Evolutionary conservation across 2,329 filamentous ascomycete species (phyloP).

Genomic region (Dactylellina sp.): DNA sequence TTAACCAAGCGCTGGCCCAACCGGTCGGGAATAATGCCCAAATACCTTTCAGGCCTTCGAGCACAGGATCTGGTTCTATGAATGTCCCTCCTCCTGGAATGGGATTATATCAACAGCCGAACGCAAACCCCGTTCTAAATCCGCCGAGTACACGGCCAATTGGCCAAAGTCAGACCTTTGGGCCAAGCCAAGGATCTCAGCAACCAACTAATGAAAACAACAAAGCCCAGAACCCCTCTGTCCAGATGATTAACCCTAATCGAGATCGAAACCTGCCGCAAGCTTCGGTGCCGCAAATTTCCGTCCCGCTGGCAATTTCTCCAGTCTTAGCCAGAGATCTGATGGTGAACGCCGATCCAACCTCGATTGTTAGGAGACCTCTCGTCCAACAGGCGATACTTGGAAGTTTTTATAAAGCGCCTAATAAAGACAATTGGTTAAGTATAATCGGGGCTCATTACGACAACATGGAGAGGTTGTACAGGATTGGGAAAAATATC

Average conservation of each 20-base stretch:
- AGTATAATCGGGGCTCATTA: background rate
- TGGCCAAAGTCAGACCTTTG: no score
- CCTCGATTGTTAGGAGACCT: background rate
- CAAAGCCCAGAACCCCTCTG: no score
- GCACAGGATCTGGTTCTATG: no score
- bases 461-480: background rate
- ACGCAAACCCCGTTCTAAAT: background rate
- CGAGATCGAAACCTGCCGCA: background rate
- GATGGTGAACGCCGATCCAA: background rate
- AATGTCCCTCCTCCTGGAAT: background rate
- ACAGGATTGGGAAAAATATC: background rate
- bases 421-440: slow-evolving; percentile 3
- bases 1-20: no score
- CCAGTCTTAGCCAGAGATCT: background rate
- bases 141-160: no score
- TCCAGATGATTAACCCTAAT: background rate
- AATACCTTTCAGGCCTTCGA: no score
- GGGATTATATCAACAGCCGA: background rate
- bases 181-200: no score
- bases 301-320: background rate
- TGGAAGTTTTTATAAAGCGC: background rate
- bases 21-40: no score
- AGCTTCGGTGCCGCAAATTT: background rate
- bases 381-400: background rate
- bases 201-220: no score